A percentile compares a stretch with the other conserved stretches of the same genome.
These are phyloP conservation scores for Cornus kousa DNA, from an alignment of 148 eudicot genomes.

Conservation along the genomic window DNA sequence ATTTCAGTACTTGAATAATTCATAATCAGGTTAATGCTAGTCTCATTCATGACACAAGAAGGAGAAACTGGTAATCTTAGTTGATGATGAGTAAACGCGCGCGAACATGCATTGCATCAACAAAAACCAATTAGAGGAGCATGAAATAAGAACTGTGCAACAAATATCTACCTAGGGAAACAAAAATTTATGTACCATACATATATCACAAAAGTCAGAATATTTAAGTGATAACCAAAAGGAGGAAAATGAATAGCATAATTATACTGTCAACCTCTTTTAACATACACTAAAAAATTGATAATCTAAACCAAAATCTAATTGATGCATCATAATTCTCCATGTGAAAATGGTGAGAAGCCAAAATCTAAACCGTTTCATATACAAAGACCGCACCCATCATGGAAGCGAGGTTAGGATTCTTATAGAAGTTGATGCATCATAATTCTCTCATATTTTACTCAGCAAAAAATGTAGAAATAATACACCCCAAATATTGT, in stretches of 20 bases:
- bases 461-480: no score
- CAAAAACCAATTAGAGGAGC: background rate
- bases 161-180: no score
- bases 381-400: no score
- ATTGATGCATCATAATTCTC: no score
- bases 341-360: constrained; percentile 3
- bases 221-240: background rate
- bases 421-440: no score
- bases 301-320: no score
- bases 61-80: background rate
- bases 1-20: background rate
- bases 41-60: background rate
- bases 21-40: no score
- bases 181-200: no score
- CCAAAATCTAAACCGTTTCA: background rate
- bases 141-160: background rate
- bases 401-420: no score
- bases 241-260: background rate
- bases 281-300: background rate
- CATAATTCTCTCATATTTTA: no score
- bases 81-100: background rate
- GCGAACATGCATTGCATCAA: background rate
- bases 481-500: no score
- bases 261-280: background rate
- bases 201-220: background rate